Percentiles rank a stretch among this genome's conserved stretches.
These are phyloP conservation scores for Oryza coarctata DNA, from an alignment of 176 grass and related monocot genomes.

Conservation along the genomic window DNA sequence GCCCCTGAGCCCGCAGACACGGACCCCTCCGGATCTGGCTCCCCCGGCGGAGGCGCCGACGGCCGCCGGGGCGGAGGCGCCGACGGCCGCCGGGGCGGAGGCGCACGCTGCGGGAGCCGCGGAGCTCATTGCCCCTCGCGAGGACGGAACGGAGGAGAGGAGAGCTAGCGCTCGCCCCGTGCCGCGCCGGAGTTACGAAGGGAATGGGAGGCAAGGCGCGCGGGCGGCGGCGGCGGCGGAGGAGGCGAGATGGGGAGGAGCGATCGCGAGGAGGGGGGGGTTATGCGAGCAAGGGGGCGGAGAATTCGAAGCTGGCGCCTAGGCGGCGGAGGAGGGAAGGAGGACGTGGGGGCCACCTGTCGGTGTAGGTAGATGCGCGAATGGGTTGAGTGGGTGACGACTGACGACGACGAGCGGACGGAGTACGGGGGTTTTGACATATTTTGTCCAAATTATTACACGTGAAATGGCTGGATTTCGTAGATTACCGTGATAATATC, in stretches of 20 bases:
- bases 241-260: constrained; percentile 9
- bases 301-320: constrained; percentile 51
- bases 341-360: constrained; percentile 2
- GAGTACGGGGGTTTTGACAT: too few relatives aligned
- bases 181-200: neutral
- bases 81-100: constrained; percentile 9
- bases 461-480: too few relatives aligned
- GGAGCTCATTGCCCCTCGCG: constrained; percentile 42
- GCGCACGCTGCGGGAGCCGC: constrained; percentile 39
- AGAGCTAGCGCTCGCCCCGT: neutral
- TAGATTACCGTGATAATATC: too few relatives aligned
- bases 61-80: constrained; percentile 29
- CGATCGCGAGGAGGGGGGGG: neutral
- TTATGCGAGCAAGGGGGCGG: constrained; percentile 44
- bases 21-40: constrained; percentile 36
- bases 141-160: neutral
- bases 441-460: too few relatives aligned
- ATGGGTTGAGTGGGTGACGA: too few relatives aligned
- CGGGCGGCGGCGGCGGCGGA: neutral
- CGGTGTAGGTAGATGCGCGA: neutral
- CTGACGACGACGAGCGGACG: too few relatives aligned
- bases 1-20: constrained; percentile 48
- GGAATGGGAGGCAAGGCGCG: too few relatives aligned
- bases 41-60: neutral
- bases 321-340: neutral